Base-by-base conservation (phyloP, 2,329 filamentous ascomycete genomes). In the Stagonosporopsis chrysanthemi region DNA sequence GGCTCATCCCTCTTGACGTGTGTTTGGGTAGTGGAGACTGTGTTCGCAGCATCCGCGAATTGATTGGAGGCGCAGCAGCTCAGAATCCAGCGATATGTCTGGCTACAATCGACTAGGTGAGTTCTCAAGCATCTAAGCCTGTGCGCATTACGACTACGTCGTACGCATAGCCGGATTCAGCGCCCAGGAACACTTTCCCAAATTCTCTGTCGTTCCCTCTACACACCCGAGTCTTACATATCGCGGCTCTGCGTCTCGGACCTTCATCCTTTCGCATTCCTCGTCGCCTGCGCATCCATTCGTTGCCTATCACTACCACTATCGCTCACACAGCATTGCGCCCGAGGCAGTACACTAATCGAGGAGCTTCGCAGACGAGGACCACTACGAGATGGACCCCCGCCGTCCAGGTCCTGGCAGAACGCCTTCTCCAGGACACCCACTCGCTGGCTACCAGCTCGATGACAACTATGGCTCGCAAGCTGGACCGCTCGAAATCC, bases 401-500 rank as follows among this genome's bases (percentile, higher is more conserved):
- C 83, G 82, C 65, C 82, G 74, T 64, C 70, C 74, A 48, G 59
- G 57, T 43, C 51, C 50, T 19, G 75, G 75, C 71, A 73, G 81
- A 74, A 86, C 90, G 54, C 90, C 91, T 50, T 95, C 91, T 43
- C 91, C 91, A 31, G 89, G 87, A 45, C 88, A 91, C 64, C 90
- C 89, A 26, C 79, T 89, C 15, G 86, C 89, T 67, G 86, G 88
- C 64, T 96, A 97, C 75, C 90, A 96, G 73, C 84, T 96, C 43
- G 89, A 95, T 41, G 90, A 96, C 75, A 86, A 88, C 64, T 93
- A 91, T 73, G 82, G 80, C 31, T 82, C 58, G 74, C 81, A 60
- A 60, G 73, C 55, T 15, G 68, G 77, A 44, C 87, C 87, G 59
- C 80, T 93, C 47, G 86, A 90, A 65, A 91, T 92, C 73, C 90